Conservation (phyloP, 2,329 filamentous ascomycete species). For the Aspergillus sp. region DNA sequence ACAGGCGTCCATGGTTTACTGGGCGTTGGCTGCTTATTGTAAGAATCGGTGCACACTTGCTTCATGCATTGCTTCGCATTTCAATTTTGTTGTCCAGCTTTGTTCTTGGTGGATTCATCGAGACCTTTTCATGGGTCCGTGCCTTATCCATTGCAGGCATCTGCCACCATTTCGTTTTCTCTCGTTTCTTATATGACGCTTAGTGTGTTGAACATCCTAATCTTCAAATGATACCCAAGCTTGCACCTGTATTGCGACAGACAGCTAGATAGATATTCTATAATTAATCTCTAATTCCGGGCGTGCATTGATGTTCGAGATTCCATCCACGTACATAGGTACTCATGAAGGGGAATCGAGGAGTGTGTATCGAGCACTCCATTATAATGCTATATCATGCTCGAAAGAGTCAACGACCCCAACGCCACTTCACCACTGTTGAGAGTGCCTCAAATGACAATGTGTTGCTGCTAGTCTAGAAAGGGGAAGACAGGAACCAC, state of each 20-base stretch:
- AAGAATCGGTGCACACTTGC: neutral
- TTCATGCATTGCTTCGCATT: neutral
- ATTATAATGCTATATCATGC: too few relatives aligned
- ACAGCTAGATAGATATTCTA: too few relatives aligned
- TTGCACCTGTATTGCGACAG: neutral
- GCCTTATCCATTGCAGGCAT: neutral
- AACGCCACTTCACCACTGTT: too few relatives aligned
- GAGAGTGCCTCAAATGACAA: too few relatives aligned
- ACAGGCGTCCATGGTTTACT: conserved; percentile 12
- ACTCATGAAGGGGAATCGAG: too few relatives aligned
- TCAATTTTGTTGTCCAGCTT: neutral
- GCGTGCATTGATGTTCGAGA: neutral
- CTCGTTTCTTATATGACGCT: neutral
- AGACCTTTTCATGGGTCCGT: neutral
- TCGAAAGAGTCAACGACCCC: too few relatives aligned
- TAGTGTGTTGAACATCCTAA: neutral
- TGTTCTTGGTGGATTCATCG: neutral
- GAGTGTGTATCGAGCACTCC: too few relatives aligned
- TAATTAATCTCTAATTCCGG: neutral
- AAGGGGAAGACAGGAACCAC: too few relatives aligned
- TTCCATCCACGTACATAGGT: too few relatives aligned
- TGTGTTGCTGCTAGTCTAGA: too few relatives aligned
- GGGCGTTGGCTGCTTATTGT: neutral
- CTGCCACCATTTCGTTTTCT: neutral
- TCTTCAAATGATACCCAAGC: neutral